Evolutionary conservation across 1,284 basidiomycete genomes (phyloP).

Genomic region (Sanghuangporus weigelae): DNA sequence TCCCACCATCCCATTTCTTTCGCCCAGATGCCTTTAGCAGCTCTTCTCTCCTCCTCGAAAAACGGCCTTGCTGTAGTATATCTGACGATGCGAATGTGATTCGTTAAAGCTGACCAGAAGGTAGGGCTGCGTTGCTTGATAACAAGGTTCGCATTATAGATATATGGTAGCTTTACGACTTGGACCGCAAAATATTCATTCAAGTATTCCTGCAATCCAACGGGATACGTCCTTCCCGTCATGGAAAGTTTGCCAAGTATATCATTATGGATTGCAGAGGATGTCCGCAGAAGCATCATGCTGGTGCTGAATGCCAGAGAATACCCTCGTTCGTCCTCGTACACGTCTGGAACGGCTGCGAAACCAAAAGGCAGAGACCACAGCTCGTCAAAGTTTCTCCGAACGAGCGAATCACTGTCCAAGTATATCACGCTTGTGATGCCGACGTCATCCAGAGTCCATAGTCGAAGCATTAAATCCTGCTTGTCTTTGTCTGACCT

Average conservation of each 20-base stretch:
- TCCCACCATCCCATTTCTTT: conserved; percentile 15
- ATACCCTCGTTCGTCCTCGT: conserved; percentile 31
- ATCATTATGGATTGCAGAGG: conserved; percentile 28
- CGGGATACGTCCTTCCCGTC: conserved; percentile 30
- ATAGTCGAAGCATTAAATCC: conserved; percentile 41
- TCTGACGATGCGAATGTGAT: conserved; percentile 34
- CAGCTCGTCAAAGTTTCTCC: conserved; percentile 40
- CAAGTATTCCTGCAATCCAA: conserved; percentile 42
- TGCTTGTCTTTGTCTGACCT: conserved; percentile 34
- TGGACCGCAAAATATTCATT: conserved; percentile 38
- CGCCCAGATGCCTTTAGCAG: conserved; percentile 1
- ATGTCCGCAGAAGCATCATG: conserved; percentile 34
- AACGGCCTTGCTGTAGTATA: conserved; percentile 41
- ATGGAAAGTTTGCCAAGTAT: conserved; percentile 33
- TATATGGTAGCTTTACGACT: conserved; percentile 35
- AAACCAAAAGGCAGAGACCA: conserved; percentile 39
- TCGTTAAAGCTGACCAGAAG: conserved; percentile 33
- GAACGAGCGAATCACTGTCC: conserved; percentile 39
- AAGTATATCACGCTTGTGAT: conserved; percentile 33
- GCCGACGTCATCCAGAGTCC: conserved; percentile 34
- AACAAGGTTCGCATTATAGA: conserved; percentile 42
- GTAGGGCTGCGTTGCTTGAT: conserved; percentile 33
- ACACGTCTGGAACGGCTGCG: conserved; percentile 40
- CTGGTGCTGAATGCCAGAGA: conserved; percentile 39
- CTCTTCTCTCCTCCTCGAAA: not conserved